Evolutionary conservation across 2,329 filamentous ascomycete genomes (phyloP), one percentile per base, ranked within the genome.

Genomic region (Hyphodiscus sp.): DNA sequence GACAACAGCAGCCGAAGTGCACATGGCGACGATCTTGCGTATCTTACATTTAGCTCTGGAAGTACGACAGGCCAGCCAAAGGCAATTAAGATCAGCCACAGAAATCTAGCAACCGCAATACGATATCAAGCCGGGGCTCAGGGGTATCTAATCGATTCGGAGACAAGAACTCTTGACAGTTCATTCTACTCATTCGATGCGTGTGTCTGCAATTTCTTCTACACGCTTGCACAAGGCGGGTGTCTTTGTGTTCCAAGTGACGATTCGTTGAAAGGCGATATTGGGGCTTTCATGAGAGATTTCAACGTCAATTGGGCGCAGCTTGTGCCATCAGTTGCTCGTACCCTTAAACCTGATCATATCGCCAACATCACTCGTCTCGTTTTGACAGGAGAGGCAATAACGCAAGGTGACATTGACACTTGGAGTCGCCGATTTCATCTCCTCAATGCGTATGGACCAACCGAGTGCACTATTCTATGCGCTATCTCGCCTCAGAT

Each of bases 381-480:
- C 94, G 30, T 95, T 89, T 0, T 95, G 94, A 61, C 90, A 89
- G 6, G 91, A 94, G 70, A 95, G 94, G 89, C 78, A 94, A 43
- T 94, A 85, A 9, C 75, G 77, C 43, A 77, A 79, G 72, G 79
- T 20, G 65, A 70, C 53, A 61, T 72, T 45, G 61, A 63, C 5
- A 67, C 60, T 5, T 74, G 72, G 71, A 68, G 69, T 13, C 20
- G 55, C 52, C 20, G 61, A 41, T 67, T 64, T 55, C 64, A 69
- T 11, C 63, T 73, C 42, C 54, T 72, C 49, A 73, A 74, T 63
- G 70, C 64, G 0, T 95, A 95, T 65, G 91, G 91, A 0, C 91
- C 91, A 1, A 95, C 13, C 16, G 42, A 45, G 42, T 45, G 42
- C 33, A 38, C 2, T n/a, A 15, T 13, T n/a, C n/a, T n/a, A n/a